These are phyloP conservation scores for Lignosus rhinocerotis DNA, from an alignment of 1,284 basidiomycete genomes.

Conservation along the genomic window DNA sequence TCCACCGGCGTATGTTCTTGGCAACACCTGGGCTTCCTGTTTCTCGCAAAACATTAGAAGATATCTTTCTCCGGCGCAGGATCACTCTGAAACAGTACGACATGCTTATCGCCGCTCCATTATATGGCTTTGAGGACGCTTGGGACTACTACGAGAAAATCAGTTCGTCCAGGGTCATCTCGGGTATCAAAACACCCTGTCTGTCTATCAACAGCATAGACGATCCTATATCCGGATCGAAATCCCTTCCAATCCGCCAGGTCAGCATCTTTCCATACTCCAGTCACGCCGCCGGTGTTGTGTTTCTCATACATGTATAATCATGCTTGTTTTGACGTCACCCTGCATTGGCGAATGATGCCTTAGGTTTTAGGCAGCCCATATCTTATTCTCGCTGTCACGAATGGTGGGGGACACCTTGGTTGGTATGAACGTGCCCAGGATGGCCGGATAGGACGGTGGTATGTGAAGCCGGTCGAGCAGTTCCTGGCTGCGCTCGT, in stretches of 20 bases:
- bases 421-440: conserved; percentile 28
- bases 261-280: neutral
- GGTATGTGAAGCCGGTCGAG: conserved; percentile 29
- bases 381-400: conserved; percentile 27
- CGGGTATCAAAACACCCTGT: conserved; percentile 23
- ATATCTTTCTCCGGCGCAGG: conserved; percentile 15
- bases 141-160: conserved; percentile 29
- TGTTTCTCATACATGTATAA: neutral
- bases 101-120: conserved; percentile 19
- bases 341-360: neutral
- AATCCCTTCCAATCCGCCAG: conserved; percentile 13
- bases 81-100: conserved; percentile 27
- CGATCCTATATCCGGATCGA: conserved; percentile 28
- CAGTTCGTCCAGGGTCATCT: conserved; percentile 23
- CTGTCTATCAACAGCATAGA: conserved; percentile 30
- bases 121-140: conserved; percentile 27
- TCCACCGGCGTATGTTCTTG: conserved; percentile 23
- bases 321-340: neutral
- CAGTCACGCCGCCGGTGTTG: neutral
- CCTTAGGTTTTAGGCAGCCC: conserved; percentile 22
- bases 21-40: conserved; percentile 12
- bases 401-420: conserved; percentile 29
- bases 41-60: conserved; percentile 12
- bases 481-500: conserved; percentile 28
- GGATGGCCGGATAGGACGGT: conserved; percentile 22